phyloP scores from a whole-genome alignment of 2,329 filamentous ascomycete species.

The Ophiocordyceps sinensis region DNA sequence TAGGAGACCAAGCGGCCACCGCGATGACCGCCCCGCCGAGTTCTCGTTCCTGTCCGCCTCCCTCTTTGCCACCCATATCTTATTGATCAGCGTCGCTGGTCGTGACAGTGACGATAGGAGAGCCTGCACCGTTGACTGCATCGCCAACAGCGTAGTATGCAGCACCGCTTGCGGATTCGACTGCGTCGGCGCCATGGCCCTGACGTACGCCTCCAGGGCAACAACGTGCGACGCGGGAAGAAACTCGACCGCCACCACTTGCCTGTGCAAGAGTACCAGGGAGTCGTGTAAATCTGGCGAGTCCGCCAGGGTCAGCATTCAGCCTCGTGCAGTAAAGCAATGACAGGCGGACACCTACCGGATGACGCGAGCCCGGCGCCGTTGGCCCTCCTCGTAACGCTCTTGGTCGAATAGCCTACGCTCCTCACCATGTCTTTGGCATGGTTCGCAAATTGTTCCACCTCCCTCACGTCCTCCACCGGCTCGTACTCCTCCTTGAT shows the following conservation, averaged over 20 bases:
- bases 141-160: constrained; percentile 60
- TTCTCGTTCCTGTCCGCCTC: constrained; percentile 65
- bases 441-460: constrained; percentile 85
- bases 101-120: constrained; percentile 67
- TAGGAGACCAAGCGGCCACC: constrained; percentile 69
- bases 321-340: background rate
- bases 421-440: constrained; percentile 79
- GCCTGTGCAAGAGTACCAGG: constrained; percentile 36
- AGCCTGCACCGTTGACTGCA: constrained; percentile 73
- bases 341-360: constrained; percentile 26
- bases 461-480: constrained; percentile 68
- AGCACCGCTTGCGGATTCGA: constrained; percentile 60
- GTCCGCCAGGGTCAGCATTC: no score
- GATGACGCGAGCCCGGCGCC: constrained; percentile 49
- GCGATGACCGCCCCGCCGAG: constrained; percentile 57
- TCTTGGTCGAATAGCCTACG: constrained; percentile 71
- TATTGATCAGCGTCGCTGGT: constrained; percentile 61
- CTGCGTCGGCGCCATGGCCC: constrained; percentile 49
- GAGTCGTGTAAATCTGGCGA: constrained; percentile 53
- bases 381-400: constrained; percentile 67
- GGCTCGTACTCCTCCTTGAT: constrained; percentile 83
- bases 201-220: constrained; percentile 60
- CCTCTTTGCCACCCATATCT: constrained; percentile 60
- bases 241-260: constrained; percentile 43
- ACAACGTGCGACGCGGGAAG: constrained; percentile 53